Conservation (phyloP, 2,329 filamentous ascomycete genomes). For the Fusarium foetens region DNA sequence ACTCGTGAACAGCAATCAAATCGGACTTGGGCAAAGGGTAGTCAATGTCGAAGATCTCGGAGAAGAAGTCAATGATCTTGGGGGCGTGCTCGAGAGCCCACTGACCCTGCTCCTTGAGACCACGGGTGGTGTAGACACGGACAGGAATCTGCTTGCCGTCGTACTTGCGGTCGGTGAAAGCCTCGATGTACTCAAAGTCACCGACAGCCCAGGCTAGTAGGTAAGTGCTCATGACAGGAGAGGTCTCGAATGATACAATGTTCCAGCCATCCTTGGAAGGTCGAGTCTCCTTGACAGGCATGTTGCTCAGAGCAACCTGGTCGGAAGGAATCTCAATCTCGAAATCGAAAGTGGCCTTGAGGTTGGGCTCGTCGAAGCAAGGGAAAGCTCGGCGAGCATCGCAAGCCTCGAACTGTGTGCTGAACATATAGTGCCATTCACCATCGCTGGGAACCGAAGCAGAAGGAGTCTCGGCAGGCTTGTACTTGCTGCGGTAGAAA, state of each 20-base stretch:
- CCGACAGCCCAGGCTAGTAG: conserved; percentile 94
- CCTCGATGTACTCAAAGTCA: conserved; percentile 97
- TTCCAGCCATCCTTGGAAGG: conserved; percentile 72
- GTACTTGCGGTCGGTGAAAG: conserved; percentile 88
- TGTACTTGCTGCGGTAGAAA: conserved; percentile 95
- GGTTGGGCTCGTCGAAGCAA: conserved; percentile 97
- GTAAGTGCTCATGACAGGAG: conserved; percentile 92
- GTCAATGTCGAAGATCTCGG: conserved; percentile 91
- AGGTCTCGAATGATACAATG: conserved; percentile 80
- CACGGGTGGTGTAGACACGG: conserved; percentile 93
- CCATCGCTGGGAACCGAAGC: conserved; percentile 80
- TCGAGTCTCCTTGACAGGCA: conserved; percentile 82
- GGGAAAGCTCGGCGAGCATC: conserved; percentile 95
- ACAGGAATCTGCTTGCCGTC: conserved; percentile 92
- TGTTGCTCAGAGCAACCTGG: conserved; percentile 91
- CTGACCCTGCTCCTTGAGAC: conserved; percentile 90
- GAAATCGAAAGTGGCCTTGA: conserved; percentile 96
- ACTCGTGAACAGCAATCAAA: conserved; percentile 90
- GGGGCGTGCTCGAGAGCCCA: conserved; percentile 92
- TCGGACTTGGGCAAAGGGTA: conserved; percentile 95
- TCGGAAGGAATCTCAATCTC: conserved; percentile 90
- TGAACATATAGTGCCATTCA: conserved; percentile 80
- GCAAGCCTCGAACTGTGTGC: conserved; percentile 97
- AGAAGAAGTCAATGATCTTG: conserved; percentile 96
- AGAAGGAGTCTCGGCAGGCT: conserved; percentile 76